Evolutionary conservation across 768 basidiomycete species (phyloP), one percentile per base, ranked within the genome.

Genomic region (Auricularia sp.): DNA sequence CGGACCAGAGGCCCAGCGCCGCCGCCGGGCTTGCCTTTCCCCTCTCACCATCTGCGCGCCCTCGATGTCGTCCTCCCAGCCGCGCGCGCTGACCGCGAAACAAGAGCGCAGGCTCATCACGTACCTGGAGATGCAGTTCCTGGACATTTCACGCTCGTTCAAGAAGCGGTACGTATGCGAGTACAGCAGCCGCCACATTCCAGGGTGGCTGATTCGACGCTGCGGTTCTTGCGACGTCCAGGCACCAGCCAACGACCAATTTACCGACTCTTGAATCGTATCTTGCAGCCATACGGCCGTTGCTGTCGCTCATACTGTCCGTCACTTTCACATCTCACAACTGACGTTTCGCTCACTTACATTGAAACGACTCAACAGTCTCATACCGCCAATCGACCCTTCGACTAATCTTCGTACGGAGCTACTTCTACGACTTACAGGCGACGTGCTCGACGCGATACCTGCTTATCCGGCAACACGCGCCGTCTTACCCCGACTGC

Each of bases 331-430:
- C 23, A 11, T 34, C 6, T 5, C 23, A 29, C 14, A 5, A 29
- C 56, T 59, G 56, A 59, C 56, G 23, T 12, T 59, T 42, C 39
- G 12, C 12, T 42, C 39, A 8, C 12, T 7, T 42, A 2, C 39
- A 8, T 42, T 12, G 12, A 42, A 8, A 42, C 12, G 29, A 14
- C 5, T 14, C 1, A 14, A 14, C 34, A 59, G 56, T 21, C 88
- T 86, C 70, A 87, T 91, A 61, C 90, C 89, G 0, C 89, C 90
- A 12, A 72, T 88, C 16, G 83, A 85, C 66, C 86, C 87, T 0
- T 90, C 89, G 2, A 83, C 86, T 3, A 76, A 84, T 14, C 78
- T 91, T 3, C 83, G 90, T 8, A 84, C 79, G 7, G 78, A 84
- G 2, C 83, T 84, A 65, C 77, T 91, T n/a, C 83, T 92, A 29